Base-by-base conservation (phyloP, 108 stramenopile species). In the Mediolabrus comicus region DNA sequence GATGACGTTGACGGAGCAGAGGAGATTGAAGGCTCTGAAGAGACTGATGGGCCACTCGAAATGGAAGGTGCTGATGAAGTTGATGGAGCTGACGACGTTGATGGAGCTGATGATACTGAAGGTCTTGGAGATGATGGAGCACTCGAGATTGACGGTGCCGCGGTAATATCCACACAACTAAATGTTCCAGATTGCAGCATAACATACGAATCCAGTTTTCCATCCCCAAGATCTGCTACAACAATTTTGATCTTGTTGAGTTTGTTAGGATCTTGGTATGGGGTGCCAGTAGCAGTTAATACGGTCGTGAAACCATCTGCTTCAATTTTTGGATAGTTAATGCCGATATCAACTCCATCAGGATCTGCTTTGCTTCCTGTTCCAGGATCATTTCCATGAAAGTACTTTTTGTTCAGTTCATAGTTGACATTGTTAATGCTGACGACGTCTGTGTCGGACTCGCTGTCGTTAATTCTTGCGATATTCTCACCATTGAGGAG, bases 361-460 rank as follows among this genome's bases (percentile, higher is more conserved):
- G 55, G 67, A 4, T 75, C 53, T 1, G 66, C 16, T 38, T 58
- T 26, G 4, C 35, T 41, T 41, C 69, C 63, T 11, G 26, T 46
- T 3, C 77, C 77, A 28, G 77, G 77, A 71, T 78, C 77, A 49
- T 78, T 78, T 17, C 77, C 77, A 39, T 67, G 34, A 41, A 78
- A 78, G 51, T 62, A 78, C 25, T 55, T 25, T 9, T 24, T 71
- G 30, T 78, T 78, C 30, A 16, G 32, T 11, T 62, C 64, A 39
- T 78, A 78, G 39, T 78, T 78, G 16, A 78, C 77, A 51, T 78
- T 78, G 51, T 78, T 78, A 43, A 78, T 78, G 2, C 35, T 32
- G 6, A 78, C 77, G 46, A 71, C 34, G 6, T 65, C 60, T 3
- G 65, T 54, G 8, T n/a, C 12, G n/a, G 52, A 49, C 33, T 57